Evolutionary conservation across 768 basidiomycete species (phyloP).

Genomic region (Boletus coccyginus): DNA sequence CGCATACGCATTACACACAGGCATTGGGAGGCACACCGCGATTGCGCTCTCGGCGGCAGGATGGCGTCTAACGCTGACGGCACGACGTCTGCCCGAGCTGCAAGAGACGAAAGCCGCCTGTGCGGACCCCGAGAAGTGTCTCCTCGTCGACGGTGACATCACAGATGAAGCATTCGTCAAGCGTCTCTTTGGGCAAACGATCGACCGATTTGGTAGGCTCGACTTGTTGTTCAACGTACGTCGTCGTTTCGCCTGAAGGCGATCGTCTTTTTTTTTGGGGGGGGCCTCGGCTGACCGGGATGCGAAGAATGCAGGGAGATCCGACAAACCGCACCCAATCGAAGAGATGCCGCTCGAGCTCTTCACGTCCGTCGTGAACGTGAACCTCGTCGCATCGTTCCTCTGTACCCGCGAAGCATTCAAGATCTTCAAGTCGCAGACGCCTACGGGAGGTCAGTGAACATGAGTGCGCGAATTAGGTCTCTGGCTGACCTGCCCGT

Average conservation of each 20-base stretch:
- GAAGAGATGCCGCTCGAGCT: constrained; percentile 59
- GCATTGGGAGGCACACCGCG: constrained; percentile 66
- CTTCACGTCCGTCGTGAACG: constrained; percentile 63
- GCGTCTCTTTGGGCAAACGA: constrained; percentile 51
- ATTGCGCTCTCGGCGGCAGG: constrained; percentile 67
- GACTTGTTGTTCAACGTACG: constrained; percentile 79
- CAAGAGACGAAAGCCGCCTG: constrained; percentile 53
- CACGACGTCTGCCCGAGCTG: constrained; percentile 55
- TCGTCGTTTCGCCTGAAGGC: neutral
- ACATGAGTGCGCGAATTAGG: too few relatives aligned
- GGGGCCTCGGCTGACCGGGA: neutral
- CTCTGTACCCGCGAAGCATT: constrained; percentile 78
- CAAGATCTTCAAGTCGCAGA: constrained; percentile 67
- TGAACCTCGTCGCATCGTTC: constrained; percentile 73
- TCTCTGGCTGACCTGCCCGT: neutral
- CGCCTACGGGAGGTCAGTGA: constrained; percentile 62
- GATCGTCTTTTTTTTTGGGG: too few relatives aligned
- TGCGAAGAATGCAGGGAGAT: constrained; percentile 71
- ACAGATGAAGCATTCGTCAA: constrained; percentile 61
- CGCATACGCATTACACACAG: constrained; percentile 19
- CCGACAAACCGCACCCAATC: constrained; percentile 45
- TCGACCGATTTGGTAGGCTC: constrained; percentile 60
- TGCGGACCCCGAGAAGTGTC: constrained; percentile 28
- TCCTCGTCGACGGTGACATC: constrained; percentile 63
- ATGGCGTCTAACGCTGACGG: constrained; percentile 68